These are phyloP conservation scores for Eimeria sp. DNA, from an alignment of 169 alveolate species.

Conservation along the genomic window DNA sequence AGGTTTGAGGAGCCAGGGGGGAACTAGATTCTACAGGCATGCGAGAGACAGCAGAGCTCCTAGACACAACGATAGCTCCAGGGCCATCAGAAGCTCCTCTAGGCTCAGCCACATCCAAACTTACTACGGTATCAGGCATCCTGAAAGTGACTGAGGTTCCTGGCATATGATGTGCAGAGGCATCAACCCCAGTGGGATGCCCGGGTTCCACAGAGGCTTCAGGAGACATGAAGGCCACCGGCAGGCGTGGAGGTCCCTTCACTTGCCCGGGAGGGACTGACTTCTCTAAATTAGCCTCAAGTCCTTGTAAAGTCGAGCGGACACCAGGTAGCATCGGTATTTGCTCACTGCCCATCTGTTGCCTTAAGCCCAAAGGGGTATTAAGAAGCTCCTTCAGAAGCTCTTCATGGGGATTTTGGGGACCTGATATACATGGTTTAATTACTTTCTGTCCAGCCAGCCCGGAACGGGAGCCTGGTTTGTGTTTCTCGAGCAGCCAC, in stretches of 20 bases:
- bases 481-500: not conserved
- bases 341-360: not conserved
- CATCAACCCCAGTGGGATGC: too few species aligned
- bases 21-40: not conserved
- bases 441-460: not conserved
- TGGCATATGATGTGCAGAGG: not conserved
- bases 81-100: not conserved
- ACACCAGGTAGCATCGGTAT: not conserved
- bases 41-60: not conserved
- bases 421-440: not conserved
- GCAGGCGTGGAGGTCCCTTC: not conserved
- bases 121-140: not conserved
- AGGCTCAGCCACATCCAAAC: not conserved
- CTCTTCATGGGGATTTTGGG: not conserved
- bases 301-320: not conserved
- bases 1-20: not conserved
- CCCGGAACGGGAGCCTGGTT: not conserved
- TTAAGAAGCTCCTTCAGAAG: not conserved
- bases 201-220: not conserved
- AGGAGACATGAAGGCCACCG: not conserved
- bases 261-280: not conserved
- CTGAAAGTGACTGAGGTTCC: not conserved
- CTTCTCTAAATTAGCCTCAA: not conserved
- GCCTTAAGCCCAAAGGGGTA: not conserved
- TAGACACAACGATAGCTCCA: not conserved